A percentile compares a stretch with the other conserved stretches of the same genome.
phyloP scores from a whole-genome alignment of 2,329 filamentous ascomycete genomes.

The Penicillium sp. region DNA sequence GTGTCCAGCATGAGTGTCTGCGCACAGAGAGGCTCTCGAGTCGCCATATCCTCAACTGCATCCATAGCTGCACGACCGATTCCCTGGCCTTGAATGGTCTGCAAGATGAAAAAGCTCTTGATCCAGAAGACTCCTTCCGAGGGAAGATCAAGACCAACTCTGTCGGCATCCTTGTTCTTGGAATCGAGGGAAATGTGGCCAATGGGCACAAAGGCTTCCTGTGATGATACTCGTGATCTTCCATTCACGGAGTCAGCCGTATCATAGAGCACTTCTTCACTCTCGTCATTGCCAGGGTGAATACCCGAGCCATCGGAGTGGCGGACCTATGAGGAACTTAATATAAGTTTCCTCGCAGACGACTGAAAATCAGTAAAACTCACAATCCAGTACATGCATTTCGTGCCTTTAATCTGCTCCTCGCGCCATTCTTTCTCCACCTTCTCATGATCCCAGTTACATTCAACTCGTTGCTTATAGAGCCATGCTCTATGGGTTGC shows the following conservation, averaged over 20 bases:
- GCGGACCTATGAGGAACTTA: background rate
- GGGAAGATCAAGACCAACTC: slow-evolving; percentile 13
- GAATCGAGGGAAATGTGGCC: slow-evolving; percentile 23
- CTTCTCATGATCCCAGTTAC: slow-evolving; percentile 19
- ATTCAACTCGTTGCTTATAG: slow-evolving; percentile 18
- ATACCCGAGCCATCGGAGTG: slow-evolving; percentile 6
- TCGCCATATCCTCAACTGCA: slow-evolving; percentile 21
- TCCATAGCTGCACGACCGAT: slow-evolving; percentile 24
- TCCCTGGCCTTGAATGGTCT: slow-evolving; percentile 16
- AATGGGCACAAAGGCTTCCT: slow-evolving; percentile 15
- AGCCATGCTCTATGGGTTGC: slow-evolving; percentile 12
- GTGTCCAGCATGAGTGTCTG: slow-evolving; percentile 21
- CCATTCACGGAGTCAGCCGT: slow-evolving; percentile 19
- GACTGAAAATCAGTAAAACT: background rate
- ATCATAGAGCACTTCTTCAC: slow-evolving; percentile 9
- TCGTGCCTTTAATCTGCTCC: slow-evolving; percentile 15
- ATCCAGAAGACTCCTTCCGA: slow-evolving; percentile 18
- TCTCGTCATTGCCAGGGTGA: background rate
- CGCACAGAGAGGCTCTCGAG: slow-evolving; percentile 15
- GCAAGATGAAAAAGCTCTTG: slow-evolving; percentile 18
- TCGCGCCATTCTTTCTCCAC: slow-evolving; percentile 17
- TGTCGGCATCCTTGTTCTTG: slow-evolving; percentile 13
- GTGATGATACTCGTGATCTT: slow-evolving; percentile 11
- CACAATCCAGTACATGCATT: slow-evolving; percentile 26
- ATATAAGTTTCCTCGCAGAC: background rate